Percentiles rank a stretch among this genome's conserved stretches.
These are phyloP conservation scores for Crithidia fasciculata DNA, from an alignment of 208 protist genomes.

Conservation along the genomic window DNA sequence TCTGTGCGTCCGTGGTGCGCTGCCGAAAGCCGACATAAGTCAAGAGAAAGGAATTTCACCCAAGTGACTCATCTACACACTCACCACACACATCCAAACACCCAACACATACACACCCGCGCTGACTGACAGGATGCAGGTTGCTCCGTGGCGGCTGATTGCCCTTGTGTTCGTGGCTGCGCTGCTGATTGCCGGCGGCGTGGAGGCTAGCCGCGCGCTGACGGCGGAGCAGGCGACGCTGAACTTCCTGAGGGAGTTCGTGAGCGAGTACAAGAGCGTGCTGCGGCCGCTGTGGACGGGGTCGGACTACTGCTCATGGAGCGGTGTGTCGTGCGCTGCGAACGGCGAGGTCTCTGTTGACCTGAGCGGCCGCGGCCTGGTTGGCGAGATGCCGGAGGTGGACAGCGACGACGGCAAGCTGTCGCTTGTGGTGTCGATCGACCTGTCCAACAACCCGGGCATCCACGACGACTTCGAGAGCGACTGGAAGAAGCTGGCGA, in stretches of 20 bases:
- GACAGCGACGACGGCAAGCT: background rate
- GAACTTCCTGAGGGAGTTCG: conserved; percentile 29
- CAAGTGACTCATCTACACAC: background rate
- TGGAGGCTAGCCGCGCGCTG: background rate
- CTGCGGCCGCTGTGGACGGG: conserved; percentile 28
- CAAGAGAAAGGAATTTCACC: background rate
- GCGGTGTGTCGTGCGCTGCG: conserved; percentile 27
- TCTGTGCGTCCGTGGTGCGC: background rate
- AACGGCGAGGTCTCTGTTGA: conserved; percentile 28
- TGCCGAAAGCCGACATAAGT: background rate
- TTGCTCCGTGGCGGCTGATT: conserved; percentile 1
- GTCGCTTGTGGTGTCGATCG: conserved; percentile 23
- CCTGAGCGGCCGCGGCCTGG: conserved; percentile 19
- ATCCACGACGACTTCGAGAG: conserved; percentile 18
- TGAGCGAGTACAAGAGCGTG: conserved; percentile 10
- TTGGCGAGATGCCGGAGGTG: conserved; percentile 20
- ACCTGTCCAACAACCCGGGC: conserved; percentile 30
- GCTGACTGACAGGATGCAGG: conserved; percentile 2
- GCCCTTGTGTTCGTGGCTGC: conserved; percentile 5
- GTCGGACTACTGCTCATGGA: conserved; percentile 31
- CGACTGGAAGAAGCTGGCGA: conserved; percentile 16
- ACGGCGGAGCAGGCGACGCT: conserved; percentile 22
- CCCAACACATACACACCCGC: background rate
- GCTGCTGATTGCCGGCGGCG: conserved; percentile 17
- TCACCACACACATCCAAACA: background rate